Evolutionary conservation across 805 yeast genomes (phyloP).

Genomic region (Jamesozyma rosinii): DNA sequence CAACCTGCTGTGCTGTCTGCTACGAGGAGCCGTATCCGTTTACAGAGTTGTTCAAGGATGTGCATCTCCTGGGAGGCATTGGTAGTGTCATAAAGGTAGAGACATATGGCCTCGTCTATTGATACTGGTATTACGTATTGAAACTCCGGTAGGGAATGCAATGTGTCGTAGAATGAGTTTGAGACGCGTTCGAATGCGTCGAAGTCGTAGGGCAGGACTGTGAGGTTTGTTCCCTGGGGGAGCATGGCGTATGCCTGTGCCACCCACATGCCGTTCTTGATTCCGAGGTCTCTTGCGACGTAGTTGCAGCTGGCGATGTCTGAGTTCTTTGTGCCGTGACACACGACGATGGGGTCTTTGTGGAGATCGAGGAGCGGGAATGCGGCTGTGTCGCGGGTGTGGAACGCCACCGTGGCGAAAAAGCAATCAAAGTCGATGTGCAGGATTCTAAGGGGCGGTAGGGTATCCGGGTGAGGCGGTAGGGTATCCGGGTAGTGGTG

Average conservation of each 20-base stretch:
- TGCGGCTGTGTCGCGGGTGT: slow-evolving; percentile 35
- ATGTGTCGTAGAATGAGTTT: slow-evolving; percentile 49
- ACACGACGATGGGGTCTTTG: slow-evolving; percentile 51
- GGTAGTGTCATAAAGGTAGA: neutral
- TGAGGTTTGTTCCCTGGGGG: slow-evolving; percentile 41
- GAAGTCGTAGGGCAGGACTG: slow-evolving; percentile 64
- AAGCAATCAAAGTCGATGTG: slow-evolving; percentile 93
- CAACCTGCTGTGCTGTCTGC: slow-evolving; percentile 42
- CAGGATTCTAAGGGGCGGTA: slow-evolving; percentile 34
- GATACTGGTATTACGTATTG: slow-evolving; percentile 63
- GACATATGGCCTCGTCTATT: slow-evolving; percentile 75
- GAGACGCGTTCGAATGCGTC: slow-evolving; percentile 61
- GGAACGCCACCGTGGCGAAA: slow-evolving; percentile 77
- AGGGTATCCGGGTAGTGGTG: slow-evolving; percentile 10
- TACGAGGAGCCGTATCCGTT: slow-evolving; percentile 35
- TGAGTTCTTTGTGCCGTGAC: slow-evolving; percentile 42
- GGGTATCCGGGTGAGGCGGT: neutral
- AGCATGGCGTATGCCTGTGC: slow-evolving; percentile 54
- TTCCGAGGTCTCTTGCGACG: slow-evolving; percentile 69
- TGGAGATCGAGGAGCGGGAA: slow-evolving; percentile 27
- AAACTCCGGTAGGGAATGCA: slow-evolving; percentile 23
- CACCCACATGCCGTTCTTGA: slow-evolving; percentile 87
- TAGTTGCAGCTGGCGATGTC: slow-evolving; percentile 92
- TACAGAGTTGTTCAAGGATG: slow-evolving; percentile 1
- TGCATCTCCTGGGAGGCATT: neutral